phyloP scores from a whole-genome alignment of 208 protist species.

The Histomonas meleagridis region DNA sequence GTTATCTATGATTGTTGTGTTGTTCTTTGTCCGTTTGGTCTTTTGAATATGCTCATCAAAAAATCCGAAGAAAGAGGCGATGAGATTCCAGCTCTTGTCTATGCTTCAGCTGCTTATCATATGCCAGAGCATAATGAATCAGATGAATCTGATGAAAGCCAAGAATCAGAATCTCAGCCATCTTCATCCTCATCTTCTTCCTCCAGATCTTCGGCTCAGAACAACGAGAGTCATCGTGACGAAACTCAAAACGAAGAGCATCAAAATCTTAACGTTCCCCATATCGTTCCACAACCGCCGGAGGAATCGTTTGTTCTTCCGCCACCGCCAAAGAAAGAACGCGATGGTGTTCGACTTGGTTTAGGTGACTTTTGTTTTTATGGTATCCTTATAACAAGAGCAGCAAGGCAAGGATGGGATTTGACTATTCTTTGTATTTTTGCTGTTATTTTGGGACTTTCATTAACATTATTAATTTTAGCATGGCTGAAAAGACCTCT shows the following conservation, averaged over 20 bases:
- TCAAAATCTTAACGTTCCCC: not conserved
- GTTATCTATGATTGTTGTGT: not conserved
- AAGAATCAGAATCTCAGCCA: too few relatives aligned
- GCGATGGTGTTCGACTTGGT: not conserved
- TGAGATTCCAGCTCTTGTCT: constrained; percentile 11
- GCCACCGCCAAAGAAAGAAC: not conserved
- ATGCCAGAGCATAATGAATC: not conserved
- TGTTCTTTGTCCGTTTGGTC: not conserved
- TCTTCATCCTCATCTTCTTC: too few relatives aligned
- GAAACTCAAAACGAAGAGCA: not conserved
- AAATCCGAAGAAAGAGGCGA: not conserved
- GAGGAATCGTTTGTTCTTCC: not conserved
- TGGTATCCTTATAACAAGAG: not conserved
- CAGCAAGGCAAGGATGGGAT: not conserved
- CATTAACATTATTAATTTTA: not conserved
- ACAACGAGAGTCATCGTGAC: not conserved
- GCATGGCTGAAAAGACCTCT: not conserved
- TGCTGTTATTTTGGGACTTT: not conserved
- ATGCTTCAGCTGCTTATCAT: not conserved
- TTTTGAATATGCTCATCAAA: not conserved
- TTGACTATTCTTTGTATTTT: not conserved
- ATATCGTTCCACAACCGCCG: not conserved
- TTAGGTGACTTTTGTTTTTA: not conserved
- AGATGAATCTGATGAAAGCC: not conserved
- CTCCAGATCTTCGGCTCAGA: not conserved